A percentile compares a stretch with the other conserved stretches of the same genome.
These are phyloP conservation scores for Cercospora nicotianae DNA, from an alignment of 2,329 filamentous ascomycete genomes.

Conservation along the genomic window DNA sequence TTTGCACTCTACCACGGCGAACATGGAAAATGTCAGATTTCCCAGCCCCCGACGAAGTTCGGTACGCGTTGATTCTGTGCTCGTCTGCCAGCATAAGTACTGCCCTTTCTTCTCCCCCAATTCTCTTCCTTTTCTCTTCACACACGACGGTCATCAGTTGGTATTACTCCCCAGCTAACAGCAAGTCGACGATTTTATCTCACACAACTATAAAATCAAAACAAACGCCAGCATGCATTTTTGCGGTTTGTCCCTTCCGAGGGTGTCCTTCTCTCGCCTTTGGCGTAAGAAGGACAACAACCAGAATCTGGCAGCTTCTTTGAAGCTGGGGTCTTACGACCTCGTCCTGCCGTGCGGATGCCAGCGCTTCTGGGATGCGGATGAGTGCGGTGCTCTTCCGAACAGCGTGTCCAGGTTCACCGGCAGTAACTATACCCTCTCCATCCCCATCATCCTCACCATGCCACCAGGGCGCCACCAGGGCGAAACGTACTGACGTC, in stretches of 20 bases:
- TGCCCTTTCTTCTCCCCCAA: neutral
- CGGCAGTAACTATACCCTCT: neutral
- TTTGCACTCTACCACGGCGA: neutral
- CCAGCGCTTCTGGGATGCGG: neutral
- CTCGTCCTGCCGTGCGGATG: neutral
- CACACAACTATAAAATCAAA: neutral
- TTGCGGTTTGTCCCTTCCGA: slow-evolving; percentile 10
- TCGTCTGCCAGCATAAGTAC: neutral
- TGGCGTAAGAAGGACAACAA: neutral
- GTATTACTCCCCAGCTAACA: slow-evolving; percentile 2
- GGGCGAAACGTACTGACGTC: neutral
- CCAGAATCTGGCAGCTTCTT: neutral
- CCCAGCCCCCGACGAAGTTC: neutral
- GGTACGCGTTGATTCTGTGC: neutral
- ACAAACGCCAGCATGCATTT: slow-evolving; percentile 4
- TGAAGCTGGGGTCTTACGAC: slow-evolving; percentile 1
- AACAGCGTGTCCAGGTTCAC: neutral
- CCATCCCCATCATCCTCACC: neutral
- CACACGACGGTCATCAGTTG: neutral
- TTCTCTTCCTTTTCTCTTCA: neutral
- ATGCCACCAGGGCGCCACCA: neutral
- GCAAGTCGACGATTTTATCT: neutral
- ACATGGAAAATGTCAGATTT: neutral
- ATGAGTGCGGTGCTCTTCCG: neutral
- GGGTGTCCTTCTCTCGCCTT: slow-evolving; percentile 5